Percentiles rank a stretch among this genome's conserved stretches.
phyloP scores from a whole-genome alignment of 495 filamentous ascomycete genomes.

The Diplogelasinospora grovesii region DNA sequence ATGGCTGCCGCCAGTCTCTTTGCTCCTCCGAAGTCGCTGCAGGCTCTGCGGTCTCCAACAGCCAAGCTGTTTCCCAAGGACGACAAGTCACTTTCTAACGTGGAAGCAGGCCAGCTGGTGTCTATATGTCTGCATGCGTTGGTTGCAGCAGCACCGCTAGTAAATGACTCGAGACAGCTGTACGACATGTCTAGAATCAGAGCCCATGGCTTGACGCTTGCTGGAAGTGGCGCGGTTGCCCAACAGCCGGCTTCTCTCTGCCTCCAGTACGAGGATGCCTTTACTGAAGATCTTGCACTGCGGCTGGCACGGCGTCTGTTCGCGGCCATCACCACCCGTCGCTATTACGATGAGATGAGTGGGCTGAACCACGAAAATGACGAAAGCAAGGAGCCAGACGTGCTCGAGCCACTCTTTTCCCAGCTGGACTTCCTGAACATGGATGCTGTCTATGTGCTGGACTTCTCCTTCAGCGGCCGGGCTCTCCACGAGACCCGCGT shows the following conservation, averaged over 20 bases:
- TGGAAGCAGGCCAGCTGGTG: slow-evolving; percentile 43
- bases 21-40: slow-evolving; percentile 52
- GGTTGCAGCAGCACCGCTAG: slow-evolving; percentile 45
- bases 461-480: slow-evolving; percentile 41
- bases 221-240: slow-evolving; percentile 27
- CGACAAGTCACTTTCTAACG: slow-evolving; percentile 31
- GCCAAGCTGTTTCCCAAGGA: slow-evolving; percentile 32
- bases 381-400: slow-evolving; percentile 28
- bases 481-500: slow-evolving; percentile 46
- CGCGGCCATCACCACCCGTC: slow-evolving; percentile 42
- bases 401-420: slow-evolving; percentile 40
- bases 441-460: slow-evolving; percentile 30
- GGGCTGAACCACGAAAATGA: slow-evolving; percentile 20
- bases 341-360: slow-evolving; percentile 39
- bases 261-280: slow-evolving; percentile 50
- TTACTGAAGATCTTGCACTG: slow-evolving; percentile 44
- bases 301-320: slow-evolving; percentile 45
- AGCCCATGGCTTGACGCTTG: slow-evolving; percentile 36
- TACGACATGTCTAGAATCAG: slow-evolving; percentile 48
- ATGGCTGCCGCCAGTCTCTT: slow-evolving; percentile 61
- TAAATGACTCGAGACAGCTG: slow-evolving; percentile 33
- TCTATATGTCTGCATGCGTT: slow-evolving; percentile 49
- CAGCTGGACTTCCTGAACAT: slow-evolving; percentile 41
- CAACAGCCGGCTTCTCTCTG: slow-evolving; percentile 38
- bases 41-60: slow-evolving; percentile 33